Base-by-base conservation (phyloP, 768 basidiomycete genomes). In the Tulasnella sp. region DNA sequence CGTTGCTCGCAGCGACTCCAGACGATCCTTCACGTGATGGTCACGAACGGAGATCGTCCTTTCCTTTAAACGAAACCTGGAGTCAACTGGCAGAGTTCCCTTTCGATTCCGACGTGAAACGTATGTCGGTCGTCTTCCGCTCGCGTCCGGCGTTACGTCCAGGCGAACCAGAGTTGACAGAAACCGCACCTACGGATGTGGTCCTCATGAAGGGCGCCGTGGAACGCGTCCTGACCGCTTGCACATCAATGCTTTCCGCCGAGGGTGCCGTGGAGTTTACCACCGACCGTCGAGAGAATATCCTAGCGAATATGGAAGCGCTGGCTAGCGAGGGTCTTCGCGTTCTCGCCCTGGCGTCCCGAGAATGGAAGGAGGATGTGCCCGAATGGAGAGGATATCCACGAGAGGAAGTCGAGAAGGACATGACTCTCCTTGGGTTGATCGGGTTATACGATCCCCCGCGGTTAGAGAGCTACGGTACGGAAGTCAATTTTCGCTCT, bases 161-260 rank as follows among this genome's bases (percentile, higher is more conserved):
- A n/a, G n/a, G n/a, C n/a, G n/a, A n/a, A n/a, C n/a, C n/a, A n/a
- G 46, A 39, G 29, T n/a, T n/a, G n/a, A n/a, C n/a, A n/a, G 25
- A 19, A 1, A 17, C 17, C 76, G 19, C 14, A 7, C 9, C 15
- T 4, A 49, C 63, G 14, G 48, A 53, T 7, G 49, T 63, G 23
- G 61, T 62, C 8, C 81, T 77, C 65, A 76, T 83, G 66, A 84
- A 84, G 63, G 82, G 82, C 27, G 82, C 82, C 12, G 81, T 81
- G 0, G 82, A 84, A 66, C 79, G 81, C 32, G 77, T 84, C 14
- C 70, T 83, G 29, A 76, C 75, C 9, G 82, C 81, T 67, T 81
- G 82, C 64, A 69, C 76, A 1, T 79, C 78, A 0, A 80, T 77
- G 61, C 68, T 83, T 37, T 74, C 77, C 61, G 74, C 80, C 53